Evolutionary conservation across 2,329 filamentous ascomycete genomes (phyloP), one percentile per base, ranked within the genome.

Genomic region (Hymenotorrendiella dingleyae): DNA sequence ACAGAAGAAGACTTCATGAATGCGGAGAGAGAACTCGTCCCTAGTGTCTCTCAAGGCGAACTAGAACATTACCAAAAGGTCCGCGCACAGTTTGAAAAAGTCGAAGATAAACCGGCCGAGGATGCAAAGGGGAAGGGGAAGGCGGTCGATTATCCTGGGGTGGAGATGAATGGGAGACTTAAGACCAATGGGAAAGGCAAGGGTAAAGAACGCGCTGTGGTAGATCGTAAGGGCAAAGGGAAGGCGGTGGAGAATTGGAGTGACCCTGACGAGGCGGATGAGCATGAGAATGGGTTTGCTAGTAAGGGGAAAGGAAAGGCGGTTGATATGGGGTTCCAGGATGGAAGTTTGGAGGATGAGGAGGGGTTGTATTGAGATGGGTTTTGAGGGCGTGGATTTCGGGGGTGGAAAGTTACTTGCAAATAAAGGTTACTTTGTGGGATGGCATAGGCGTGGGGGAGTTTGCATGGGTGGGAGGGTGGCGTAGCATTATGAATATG

Each of bases 31-130:
- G 93, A 97, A 66, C 74, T 98, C 29, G 82, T 97, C n/a, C 90
- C 90, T 12, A 90, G 84, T 67, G 93, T 98, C 39, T 95, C 88
- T 58, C 82, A 84, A 9, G 91, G 94, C 49, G 93, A 98, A 67
- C 69, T 98, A 29, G 77, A 84, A 36, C 93, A 98, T 61, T 98
- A 97, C 56, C 86, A 95, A 60, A 70, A 76, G 1, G 91, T 98
- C 5, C 73, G 93, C 28, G 79, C 76, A 14, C 77, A 80, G 14
- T 98, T 98, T 59, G 93, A 98, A 60, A 83, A 83, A 8, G 66
- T 63, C 4, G 63, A 61, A 27, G 62, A 64, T 1, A 67, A 66
- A 36, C 68, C 62, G 39, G 19, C 29, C 20, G 27, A 36, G 14
- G 49, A 49, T 6, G 45, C 42, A 1, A 52, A 50, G 24, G 46